These are phyloP conservation scores for Brassica carinata DNA, from an alignment of 345 rosid genomes.

Conservation along the genomic window DNA sequence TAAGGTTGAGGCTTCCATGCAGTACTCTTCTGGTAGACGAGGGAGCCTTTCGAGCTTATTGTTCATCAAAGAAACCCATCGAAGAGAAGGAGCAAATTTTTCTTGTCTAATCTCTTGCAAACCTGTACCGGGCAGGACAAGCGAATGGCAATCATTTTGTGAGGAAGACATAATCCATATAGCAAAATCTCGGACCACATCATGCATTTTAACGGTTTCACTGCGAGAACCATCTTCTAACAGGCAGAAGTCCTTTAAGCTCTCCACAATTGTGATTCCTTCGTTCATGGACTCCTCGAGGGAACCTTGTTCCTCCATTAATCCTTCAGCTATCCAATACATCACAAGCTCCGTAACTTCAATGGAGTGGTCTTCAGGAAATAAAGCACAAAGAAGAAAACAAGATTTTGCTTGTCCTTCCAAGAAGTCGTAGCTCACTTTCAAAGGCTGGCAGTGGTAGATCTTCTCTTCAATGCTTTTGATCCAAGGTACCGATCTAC, in stretches of 20 bases:
- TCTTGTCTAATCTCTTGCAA: background rate
- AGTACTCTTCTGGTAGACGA: background rate
- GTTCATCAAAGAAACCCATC: background rate
- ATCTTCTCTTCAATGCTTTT: constrained; percentile 44
- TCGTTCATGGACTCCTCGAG: background rate
- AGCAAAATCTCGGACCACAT: background rate
- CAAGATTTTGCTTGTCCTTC: constrained; percentile 39
- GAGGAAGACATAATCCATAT: background rate
- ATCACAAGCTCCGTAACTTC: background rate
- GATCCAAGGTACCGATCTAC: constrained; percentile 36
- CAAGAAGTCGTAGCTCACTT: constrained; percentile 45
- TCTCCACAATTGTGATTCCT: background rate
- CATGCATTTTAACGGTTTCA: background rate
- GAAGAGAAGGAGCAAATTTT: background rate
- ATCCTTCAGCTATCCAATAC: background rate
- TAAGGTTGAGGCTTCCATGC: background rate
- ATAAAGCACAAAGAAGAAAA: constrained; percentile 51
- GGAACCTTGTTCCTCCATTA: background rate
- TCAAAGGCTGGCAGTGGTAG: constrained; percentile 39
- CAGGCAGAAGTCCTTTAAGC: background rate
- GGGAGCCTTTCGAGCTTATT: background rate
- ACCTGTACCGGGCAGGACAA: background rate
- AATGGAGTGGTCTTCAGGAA: constrained; percentile 40
- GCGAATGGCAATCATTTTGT: background rate
- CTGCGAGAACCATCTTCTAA: background rate